These are phyloP conservation scores for Colletotrichum limetticola DNA, from an alignment of 2,329 filamentous ascomycete species.

Conservation along the genomic window DNA sequence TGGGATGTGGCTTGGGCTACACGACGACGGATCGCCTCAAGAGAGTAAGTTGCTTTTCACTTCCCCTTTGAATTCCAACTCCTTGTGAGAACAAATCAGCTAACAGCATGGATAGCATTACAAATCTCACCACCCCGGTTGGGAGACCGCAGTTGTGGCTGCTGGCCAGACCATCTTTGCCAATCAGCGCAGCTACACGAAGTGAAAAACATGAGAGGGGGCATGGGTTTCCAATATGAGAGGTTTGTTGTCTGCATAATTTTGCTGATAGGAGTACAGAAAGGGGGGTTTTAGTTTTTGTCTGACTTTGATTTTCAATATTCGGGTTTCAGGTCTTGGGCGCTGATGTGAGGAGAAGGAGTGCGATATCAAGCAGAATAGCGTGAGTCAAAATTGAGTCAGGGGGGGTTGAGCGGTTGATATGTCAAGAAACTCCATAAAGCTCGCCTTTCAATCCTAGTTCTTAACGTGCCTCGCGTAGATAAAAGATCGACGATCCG, in stretches of 20 bases:
- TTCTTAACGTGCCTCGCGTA: background rate
- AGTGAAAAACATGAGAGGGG: too few species aligned
- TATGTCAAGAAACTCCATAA: background rate
- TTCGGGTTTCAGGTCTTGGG: background rate
- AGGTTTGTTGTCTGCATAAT: background rate
- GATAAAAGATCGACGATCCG: background rate
- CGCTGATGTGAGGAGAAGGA: background rate
- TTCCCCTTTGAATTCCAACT: background rate
- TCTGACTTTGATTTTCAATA: background rate
- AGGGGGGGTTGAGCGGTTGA: background rate
- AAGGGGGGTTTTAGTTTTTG: background rate
- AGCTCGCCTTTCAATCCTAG: background rate
- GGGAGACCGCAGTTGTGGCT: background rate
- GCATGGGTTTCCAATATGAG: background rate
- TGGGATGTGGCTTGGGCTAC: background rate
- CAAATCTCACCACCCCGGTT: background rate
- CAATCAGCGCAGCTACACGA: too few species aligned
- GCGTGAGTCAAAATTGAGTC: background rate
- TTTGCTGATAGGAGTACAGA: background rate
- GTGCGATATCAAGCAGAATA: too few species aligned
- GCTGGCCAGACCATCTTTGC: background rate
- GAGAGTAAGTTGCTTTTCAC: background rate
- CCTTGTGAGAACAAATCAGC: background rate
- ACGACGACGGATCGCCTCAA: background rate
- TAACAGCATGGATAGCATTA: background rate